Evolutionary conservation across 2,329 filamentous ascomycete species (phyloP), one percentile per base, ranked within the genome.

Genomic region (Colletotrichum falcatum): DNA sequence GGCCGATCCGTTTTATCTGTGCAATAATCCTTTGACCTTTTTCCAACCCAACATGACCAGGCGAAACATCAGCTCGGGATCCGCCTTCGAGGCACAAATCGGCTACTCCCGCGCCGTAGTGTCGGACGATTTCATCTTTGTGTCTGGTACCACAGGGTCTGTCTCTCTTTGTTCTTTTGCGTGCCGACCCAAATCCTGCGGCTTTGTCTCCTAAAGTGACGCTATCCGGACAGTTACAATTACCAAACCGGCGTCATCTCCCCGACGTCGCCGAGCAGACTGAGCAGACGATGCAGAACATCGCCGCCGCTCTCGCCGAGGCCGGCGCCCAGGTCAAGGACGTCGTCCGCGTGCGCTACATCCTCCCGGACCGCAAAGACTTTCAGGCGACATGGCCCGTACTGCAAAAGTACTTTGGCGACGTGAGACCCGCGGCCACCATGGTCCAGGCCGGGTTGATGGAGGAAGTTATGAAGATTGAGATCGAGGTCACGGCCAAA

Each of bases 41-140:
- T 33, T 14, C 37, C 20, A 20, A 12, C 58, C 20, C 53, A 77
- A 65, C 72, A 80, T 82, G 80, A 61, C 76, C 30, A 80, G 82
- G 46, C 73, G 73, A 56, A 81, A 83, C 74, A 84, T 87, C 74
- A 83, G 81, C 74, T 86, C 85, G 28, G 83, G 83, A 61, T 88
- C 86, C 6, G 76, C 80, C 49, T 88, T 88, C 72, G 86, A 88
- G 76, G 79, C 79, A 33, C 79, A 85, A 71, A 88, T 88, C 64
- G 86, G 84, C 60, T 88, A 88, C 76, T 88, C 86, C 37, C 82
- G 86, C 59, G 86, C 86, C 44, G 85, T 88, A 3, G 81, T 87
- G 23, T 78, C 80, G 1, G 86, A 84, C 14, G 84, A 85, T 61
- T 85, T 83, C 80, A 77, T 88, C 14, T 83, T 87, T 66, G 85